A percentile compares a stretch with the other conserved stretches of the same genome.
Evolutionary conservation across 176 grass and related monocot genomes (phyloP).

Genomic region (Ensete ventricosum): DNA sequence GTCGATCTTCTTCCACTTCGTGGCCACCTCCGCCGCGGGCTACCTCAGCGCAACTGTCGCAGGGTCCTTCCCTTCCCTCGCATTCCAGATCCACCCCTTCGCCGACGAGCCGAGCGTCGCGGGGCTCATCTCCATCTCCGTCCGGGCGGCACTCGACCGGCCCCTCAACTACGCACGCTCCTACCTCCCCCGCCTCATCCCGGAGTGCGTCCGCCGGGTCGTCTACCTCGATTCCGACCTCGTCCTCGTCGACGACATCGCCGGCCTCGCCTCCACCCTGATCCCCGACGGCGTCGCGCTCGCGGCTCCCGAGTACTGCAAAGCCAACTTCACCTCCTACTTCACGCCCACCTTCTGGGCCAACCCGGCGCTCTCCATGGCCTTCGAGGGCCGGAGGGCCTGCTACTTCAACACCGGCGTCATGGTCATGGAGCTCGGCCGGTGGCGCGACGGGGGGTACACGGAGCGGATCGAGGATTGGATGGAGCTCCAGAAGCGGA

Average conservation of each 20-base stretch:
- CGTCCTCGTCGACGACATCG: constrained; percentile 18
- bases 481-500: constrained; percentile 26
- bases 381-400: constrained; percentile 9
- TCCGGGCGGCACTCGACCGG: constrained; percentile 9
- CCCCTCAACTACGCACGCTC: constrained; percentile 25
- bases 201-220: constrained; percentile 12
- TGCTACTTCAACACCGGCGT: constrained; percentile 25
- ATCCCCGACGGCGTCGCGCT: constrained; percentile 13
- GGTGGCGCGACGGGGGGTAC: constrained; percentile 17
- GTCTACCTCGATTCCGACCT: constrained; percentile 25
- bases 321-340: constrained; percentile 21
- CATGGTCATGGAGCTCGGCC: constrained; percentile 16
- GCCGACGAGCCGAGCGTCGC: not conserved
- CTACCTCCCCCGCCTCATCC: constrained; percentile 10
- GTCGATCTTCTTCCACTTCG: constrained; percentile 16
- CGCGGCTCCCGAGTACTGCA: constrained; percentile 21
- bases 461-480: constrained; percentile 19
- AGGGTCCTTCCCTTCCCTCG: constrained; percentile 7
- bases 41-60: constrained; percentile 14
- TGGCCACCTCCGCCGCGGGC: not conserved
- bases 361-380: constrained; percentile 11
- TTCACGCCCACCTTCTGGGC: constrained; percentile 13
- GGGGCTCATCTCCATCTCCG: constrained; percentile 12
- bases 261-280: not conserved
- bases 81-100: constrained; percentile 11